Evolutionary conservation across 139 green algal species (phyloP).

Genomic region (Picochlorum sp.): DNA sequence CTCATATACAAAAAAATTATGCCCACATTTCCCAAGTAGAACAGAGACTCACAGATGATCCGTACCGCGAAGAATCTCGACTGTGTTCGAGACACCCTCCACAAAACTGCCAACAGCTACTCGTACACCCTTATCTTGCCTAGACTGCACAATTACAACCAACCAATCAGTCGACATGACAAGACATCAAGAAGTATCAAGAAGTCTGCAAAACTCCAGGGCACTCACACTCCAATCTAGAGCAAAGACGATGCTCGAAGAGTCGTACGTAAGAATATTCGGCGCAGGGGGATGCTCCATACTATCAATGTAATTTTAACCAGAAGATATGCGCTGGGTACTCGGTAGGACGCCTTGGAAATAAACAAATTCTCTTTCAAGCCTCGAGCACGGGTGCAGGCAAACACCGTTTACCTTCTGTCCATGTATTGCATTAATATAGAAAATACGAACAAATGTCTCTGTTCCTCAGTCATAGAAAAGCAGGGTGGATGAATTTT

Average conservation of each 20-base stretch:
- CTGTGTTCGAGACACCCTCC: constrained; percentile 79
- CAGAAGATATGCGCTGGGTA: no score
- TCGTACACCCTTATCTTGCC: constrained; percentile 77
- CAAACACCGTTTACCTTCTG: no score
- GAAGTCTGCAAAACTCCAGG: not conserved
- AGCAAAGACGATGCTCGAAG: constrained; percentile 67
- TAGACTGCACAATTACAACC: constrained; percentile 42
- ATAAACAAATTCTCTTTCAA: no score
- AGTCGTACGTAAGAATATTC: constrained; percentile 93
- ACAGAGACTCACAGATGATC: constrained; percentile 10
- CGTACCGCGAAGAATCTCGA: constrained; percentile 83
- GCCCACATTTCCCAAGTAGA: no score
- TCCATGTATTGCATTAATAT: no score
- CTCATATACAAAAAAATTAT: no score
- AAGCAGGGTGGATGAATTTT: no score
- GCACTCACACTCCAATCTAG: constrained; percentile 92
- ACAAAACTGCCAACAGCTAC: constrained; percentile 87
- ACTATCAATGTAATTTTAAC: no score
- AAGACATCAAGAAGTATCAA: not conserved
- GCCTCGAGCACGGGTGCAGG: no score
- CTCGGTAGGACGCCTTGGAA: no score
- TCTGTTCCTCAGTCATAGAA: no score
- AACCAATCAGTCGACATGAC: not conserved
- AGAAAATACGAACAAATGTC: no score
- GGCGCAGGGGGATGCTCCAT: not conserved